phyloP scores from a whole-genome alignment of 805 yeast genomes.

The Ogataea populi-albae region DNA sequence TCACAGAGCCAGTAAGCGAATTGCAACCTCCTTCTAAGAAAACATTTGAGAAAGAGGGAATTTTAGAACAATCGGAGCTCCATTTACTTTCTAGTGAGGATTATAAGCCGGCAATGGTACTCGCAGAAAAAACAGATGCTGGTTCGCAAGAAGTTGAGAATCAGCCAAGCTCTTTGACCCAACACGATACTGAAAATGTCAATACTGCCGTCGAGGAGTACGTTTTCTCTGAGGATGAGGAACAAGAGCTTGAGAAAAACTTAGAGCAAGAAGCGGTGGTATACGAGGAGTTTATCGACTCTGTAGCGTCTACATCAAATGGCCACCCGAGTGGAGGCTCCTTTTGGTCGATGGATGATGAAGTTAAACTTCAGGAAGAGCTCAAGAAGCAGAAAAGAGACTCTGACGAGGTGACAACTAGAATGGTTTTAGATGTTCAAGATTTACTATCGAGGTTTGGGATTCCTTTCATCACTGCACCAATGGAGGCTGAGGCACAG shows the following conservation, averaged over 20 bases:
- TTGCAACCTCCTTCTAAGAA: too few species aligned
- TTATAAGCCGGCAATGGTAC: too few species aligned
- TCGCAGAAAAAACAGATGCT: too few species aligned
- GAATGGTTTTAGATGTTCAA: slow-evolving; percentile 88
- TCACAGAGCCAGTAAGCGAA: too few species aligned
- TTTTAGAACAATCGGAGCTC: too few species aligned
- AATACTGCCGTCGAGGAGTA: slow-evolving; percentile 40
- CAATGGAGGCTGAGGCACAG: slow-evolving; percentile 99
- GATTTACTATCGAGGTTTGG: slow-evolving; percentile 85
- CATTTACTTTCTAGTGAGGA: too few species aligned
- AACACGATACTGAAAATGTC: background rate
- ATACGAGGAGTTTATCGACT: slow-evolving; percentile 57
- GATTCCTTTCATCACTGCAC: slow-evolving; percentile 91
- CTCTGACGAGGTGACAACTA: slow-evolving; percentile 83
- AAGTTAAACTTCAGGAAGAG: slow-evolving; percentile 54
- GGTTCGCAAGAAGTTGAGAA: too few species aligned
- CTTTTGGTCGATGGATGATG: slow-evolving; percentile 38
- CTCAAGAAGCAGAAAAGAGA: slow-evolving; percentile 72
- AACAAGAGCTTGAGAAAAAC: slow-evolving; percentile 59
- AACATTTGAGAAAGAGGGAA: too few species aligned
- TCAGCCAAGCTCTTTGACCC: too few species aligned
- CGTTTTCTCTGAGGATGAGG: slow-evolving; percentile 77
- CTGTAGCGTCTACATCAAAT: slow-evolving; percentile 21
- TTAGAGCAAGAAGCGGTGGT: slow-evolving; percentile 70
- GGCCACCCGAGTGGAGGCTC: slow-evolving; percentile 21